Percentiles rank a stretch among this genome's conserved stretches.
These are phyloP conservation scores for Petunia hybrid DNA, from an alignment of 305 asterid genomes.

Conservation along the genomic window DNA sequence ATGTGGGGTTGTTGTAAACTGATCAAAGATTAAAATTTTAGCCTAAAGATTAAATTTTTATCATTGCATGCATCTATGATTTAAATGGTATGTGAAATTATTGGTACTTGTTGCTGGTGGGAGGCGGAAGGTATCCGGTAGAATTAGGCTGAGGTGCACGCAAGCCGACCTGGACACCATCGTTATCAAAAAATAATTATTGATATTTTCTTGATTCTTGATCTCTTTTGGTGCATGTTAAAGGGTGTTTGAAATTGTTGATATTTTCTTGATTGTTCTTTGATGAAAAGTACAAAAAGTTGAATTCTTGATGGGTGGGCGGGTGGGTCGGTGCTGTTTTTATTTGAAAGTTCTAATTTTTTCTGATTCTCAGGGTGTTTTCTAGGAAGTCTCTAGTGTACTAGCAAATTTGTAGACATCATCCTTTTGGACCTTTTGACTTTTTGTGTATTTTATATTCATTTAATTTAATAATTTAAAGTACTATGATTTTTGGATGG, in stretches of 20 bases:
- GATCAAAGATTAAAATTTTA: not conserved
- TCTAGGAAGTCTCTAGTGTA: slow-evolving; percentile 11
- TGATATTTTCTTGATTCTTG: not conserved
- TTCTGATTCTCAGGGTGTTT: slow-evolving; percentile 6
- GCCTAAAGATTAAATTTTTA: not conserved
- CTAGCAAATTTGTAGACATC: slow-evolving; percentile 24
- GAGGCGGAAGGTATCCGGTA: no score
- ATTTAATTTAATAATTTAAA: not conserved
- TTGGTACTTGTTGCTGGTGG: no score
- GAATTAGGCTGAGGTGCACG: no score
- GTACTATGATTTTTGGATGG: slow-evolving; percentile 7
- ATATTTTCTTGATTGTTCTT: not conserved
- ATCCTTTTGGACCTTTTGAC: slow-evolving; percentile 25
- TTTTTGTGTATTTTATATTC: not conserved
- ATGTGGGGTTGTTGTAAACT: slow-evolving; percentile 31
- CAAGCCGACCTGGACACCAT: no score
- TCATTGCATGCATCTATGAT: slow-evolving; percentile 10
- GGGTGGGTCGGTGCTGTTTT: slow-evolving; percentile 24
- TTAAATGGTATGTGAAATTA: not conserved
- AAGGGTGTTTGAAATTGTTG: slow-evolving; percentile 4
- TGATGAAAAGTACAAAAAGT: not conserved
- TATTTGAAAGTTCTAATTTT: not conserved
- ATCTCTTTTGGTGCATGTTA: not conserved
- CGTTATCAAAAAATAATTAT: no score
- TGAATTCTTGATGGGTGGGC: slow-evolving; percentile 15